Base-by-base conservation (phyloP, 2,329 filamentous ascomycete genomes). In the Microdochium paspali region DNA sequence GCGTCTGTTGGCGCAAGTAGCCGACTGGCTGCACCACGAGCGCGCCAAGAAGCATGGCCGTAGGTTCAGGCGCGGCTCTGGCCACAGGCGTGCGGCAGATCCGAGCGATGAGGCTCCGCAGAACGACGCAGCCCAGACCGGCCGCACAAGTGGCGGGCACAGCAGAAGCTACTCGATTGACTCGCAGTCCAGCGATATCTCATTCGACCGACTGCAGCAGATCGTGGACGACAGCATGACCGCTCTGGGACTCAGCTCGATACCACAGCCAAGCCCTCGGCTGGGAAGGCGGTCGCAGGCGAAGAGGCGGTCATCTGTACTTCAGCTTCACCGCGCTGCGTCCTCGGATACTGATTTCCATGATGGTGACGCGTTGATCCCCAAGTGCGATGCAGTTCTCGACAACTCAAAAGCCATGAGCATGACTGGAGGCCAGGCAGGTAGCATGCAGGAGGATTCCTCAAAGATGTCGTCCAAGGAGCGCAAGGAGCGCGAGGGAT, bases 361-460 rank as follows among this genome's bases (percentile, higher is more conserved):
- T 15, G 90, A 95, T 52, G 80, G 80, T n/a, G 89, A 95, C 52
- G 74, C 81, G 18, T 66, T 87, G n/a, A 88, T 95, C 1, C 91
- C 91, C 1, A 81, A 79, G 53, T 94, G 90, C 55, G 89, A 96
- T 63, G 89, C 81, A 7, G 72, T 84, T 43, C 74, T 97, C 20
- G 91, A 97, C 66, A 96, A 96, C 60, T 86, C 87, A 4, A 93
- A 91, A 66, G 94, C 90, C 0, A 71, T 95, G 57, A 80, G 83
- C 45, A 95, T 93, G 61, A 75, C 71, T 13, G 82, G 82, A 23
- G 80, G 80, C 10, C 60, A 60, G 24, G 60, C 62, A 20, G 58
- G 62, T 3, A 62, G 64, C 24, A 56, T 59, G 5, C 35, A 40
- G 18, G 71, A 73, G 43, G 70, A 74, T 26, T 49, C 60, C 3